A percentile compares a stretch with the other conserved stretches of the same genome.
These are phyloP conservation scores for Hygrophila difformis DNA, from an alignment of 257 asterid species.

Conservation along the genomic window DNA sequence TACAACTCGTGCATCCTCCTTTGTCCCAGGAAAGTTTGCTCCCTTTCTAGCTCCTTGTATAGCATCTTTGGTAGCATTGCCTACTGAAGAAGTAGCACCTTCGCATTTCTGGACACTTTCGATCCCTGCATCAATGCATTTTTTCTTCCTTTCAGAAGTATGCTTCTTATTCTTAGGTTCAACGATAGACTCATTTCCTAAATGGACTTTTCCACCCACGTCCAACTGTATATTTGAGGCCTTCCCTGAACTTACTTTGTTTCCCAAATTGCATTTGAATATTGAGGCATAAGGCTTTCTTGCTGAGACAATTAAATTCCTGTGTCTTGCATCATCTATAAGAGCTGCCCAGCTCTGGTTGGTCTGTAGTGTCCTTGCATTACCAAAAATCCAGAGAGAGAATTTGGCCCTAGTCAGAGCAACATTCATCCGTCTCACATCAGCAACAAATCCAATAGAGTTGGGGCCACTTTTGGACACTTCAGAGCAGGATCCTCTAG, in stretches of 20 bases:
- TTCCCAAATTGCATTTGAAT: conserved; percentile 22
- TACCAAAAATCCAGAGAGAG: conserved; percentile 88
- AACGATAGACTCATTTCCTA: conserved; percentile 16
- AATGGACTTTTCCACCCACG: conserved; percentile 29
- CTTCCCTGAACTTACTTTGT: conserved; percentile 24
- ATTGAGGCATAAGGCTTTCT: conserved; percentile 65
- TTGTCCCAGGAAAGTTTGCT: conserved; percentile 5
- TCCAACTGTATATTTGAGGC: conserved; percentile 27
- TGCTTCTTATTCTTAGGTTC: conserved; percentile 26
- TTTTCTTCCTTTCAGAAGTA: conserved; percentile 38
- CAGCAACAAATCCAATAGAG: conserved; percentile 90
- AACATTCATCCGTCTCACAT: conserved; percentile 97
- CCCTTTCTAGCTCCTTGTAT: conserved; percentile 24
- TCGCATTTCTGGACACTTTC: conserved; percentile 18
- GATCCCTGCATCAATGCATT: conserved; percentile 17
- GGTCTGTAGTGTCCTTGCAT: conserved; percentile 61
- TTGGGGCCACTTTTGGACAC: conserved; percentile 28
- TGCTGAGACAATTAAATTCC: conserved; percentile 54
- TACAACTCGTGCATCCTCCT: conserved; percentile 23
- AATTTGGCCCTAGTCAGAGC: conserved; percentile 91
- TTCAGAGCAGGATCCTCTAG: conserved; percentile 49
- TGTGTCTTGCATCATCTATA: conserved; percentile 57
- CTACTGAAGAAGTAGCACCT: conserved; percentile 17
- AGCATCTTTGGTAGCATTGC: conserved; percentile 23
- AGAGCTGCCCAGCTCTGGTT: conserved; percentile 87